Evolutionary conservation across 1,284 basidiomycete genomes (phyloP).

Genomic region (Leccinum solheimii): DNA sequence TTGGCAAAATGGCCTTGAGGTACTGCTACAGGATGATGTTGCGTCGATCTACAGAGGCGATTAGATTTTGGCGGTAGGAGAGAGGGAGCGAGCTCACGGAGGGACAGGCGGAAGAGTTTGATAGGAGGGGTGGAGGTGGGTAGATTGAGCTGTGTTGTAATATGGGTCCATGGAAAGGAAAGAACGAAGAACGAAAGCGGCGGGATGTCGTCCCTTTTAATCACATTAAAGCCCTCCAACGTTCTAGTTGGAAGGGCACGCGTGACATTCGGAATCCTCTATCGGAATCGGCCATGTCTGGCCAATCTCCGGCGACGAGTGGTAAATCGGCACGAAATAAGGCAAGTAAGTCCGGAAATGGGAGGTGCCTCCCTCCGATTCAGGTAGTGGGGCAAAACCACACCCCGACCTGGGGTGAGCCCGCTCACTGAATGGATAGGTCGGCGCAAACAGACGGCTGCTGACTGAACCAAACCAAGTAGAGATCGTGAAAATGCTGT

Average conservation of each 20-base stretch:
- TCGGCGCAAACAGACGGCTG: background rate
- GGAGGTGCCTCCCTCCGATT: background rate
- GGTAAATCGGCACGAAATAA: background rate
- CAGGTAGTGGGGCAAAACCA: background rate
- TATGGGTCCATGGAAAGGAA: background rate
- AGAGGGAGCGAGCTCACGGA: background rate
- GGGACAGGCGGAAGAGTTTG: rapidly evolving
- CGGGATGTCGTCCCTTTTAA: background rate
- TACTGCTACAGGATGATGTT: background rate
- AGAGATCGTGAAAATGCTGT: background rate
- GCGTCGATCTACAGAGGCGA: background rate
- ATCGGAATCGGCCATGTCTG: constrained; percentile 1
- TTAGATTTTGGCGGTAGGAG: background rate
- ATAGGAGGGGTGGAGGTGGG: background rate
- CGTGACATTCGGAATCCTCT: constrained; percentile 4
- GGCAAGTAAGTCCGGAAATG: background rate
- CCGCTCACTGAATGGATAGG: background rate
- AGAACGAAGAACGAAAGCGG: background rate
- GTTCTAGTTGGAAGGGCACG: background rate
- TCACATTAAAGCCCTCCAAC: constrained; percentile 12
- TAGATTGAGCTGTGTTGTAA: rapidly evolving
- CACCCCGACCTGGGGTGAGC: no score
- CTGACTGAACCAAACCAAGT: background rate
- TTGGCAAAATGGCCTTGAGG: background rate
- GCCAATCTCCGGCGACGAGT: background rate